Percentiles rank a stretch among this genome's conserved stretches.
Evolutionary conservation across 1,284 basidiomycete species (phyloP).

Genomic region (Coniferiporia sulphurascens): DNA sequence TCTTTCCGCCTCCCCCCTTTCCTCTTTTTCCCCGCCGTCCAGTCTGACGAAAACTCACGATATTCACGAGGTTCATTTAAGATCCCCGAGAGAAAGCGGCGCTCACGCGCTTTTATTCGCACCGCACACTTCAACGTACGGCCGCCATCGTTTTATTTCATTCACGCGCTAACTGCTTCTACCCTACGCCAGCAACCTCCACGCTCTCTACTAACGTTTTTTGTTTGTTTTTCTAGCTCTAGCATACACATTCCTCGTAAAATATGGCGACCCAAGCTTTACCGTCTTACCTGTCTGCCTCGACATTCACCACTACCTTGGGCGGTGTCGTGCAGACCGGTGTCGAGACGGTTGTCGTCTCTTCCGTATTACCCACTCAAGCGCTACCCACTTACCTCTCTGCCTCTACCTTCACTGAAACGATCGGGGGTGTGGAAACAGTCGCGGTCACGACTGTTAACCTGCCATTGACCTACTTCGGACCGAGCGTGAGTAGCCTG

Average conservation of each 20-base stretch:
- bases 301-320: conserved; percentile 11
- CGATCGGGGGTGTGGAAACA: conserved; percentile 10
- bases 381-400: conserved; percentile 17
- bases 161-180: conserved; percentile 3
- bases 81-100: background rate
- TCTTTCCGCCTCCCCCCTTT: background rate
- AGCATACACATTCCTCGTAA: background rate
- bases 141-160: background rate
- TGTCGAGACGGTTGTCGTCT: conserved; percentile 13
- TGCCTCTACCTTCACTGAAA: conserved; percentile 14
- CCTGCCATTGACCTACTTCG: conserved; percentile 18
- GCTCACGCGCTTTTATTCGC: background rate
- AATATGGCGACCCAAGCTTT: conserved; percentile 16
- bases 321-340: conserved; percentile 11
- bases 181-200: background rate
- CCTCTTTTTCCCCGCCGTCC: background rate
- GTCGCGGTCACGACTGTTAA: conserved; percentile 12
- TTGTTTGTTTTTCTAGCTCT: conserved; percentile 3
- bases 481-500: conserved; percentile 15
- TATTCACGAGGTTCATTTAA: conserved; percentile 7
- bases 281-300: conserved; percentile 14
- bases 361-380: conserved; percentile 15
- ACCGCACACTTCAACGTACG: conserved; percentile 14
- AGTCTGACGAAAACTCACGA: conserved; percentile 12
- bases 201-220: conserved; percentile 17